phyloP scores from a whole-genome alignment of 148 eudicot genomes.

The Camellia lanceoleosa region DNA sequence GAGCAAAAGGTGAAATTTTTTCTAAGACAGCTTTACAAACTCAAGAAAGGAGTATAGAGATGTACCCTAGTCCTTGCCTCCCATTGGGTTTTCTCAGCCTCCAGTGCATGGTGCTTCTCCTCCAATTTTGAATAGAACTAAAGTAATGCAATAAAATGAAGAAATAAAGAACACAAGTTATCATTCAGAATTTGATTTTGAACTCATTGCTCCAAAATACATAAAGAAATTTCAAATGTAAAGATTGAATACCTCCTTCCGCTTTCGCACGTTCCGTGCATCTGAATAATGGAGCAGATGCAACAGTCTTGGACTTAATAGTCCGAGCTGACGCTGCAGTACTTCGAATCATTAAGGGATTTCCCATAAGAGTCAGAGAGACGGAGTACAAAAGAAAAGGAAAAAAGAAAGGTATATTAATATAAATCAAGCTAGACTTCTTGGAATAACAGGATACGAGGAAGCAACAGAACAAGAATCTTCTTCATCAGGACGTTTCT shows the following conservation, averaged over 20 bases:
- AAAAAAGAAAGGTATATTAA: constrained; percentile 10
- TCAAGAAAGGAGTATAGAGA: constrained; percentile 11
- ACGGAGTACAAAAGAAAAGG: constrained; percentile 5
- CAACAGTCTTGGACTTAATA: constrained; percentile 46
- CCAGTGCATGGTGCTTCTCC: constrained; percentile 87
- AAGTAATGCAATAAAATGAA: constrained; percentile 10
- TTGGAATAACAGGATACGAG: constrained; percentile 55
- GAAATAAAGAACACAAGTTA: not conserved
- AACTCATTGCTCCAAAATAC: not conserved
- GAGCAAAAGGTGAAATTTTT: not conserved
- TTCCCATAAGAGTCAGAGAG: not conserved
- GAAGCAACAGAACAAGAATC: constrained; percentile 63
- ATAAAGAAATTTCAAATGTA: constrained; percentile 2
- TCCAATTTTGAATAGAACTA: constrained; percentile 73
- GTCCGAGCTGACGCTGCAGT: constrained; percentile 33
- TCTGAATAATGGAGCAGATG: constrained; percentile 69
- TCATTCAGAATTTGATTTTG: not conserved
- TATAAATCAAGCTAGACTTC: not conserved
- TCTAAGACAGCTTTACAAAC: not conserved
- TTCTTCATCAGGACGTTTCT: constrained; percentile 71
- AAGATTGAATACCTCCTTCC: constrained; percentile 62
- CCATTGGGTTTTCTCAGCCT: constrained; percentile 70
- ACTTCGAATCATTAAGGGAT: constrained; percentile 50
- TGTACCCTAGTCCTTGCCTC: constrained; percentile 78
- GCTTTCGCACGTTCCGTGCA: constrained; percentile 73